Conservation (phyloP, 2,329 filamentous ascomycete species). For the Zymoseptoria pseudotritici region DNA sequence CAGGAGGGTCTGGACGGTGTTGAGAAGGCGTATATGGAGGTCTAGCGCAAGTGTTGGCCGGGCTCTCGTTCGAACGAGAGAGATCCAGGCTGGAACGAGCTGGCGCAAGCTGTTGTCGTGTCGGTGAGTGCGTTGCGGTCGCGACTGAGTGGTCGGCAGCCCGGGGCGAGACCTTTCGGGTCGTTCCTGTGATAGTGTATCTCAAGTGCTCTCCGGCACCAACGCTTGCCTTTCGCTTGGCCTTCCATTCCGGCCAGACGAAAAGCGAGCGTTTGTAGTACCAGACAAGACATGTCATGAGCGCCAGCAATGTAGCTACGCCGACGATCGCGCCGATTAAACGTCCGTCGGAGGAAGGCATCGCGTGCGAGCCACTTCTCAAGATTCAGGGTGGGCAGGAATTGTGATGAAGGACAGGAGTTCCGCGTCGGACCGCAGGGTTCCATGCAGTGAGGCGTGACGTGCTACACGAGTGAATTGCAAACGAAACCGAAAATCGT, state of each 20-base stretch:
- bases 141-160: not conserved
- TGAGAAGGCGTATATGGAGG: conserved; percentile 12
- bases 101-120: not conserved
- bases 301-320: not conserved
- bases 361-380: too few relatives aligned
- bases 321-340: not conserved
- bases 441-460: not conserved
- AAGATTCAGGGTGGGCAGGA: not conserved
- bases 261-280: not conserved
- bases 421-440: too few relatives aligned
- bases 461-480: not conserved
- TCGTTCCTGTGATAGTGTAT: not conserved
- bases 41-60: not conserved
- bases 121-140: not conserved
- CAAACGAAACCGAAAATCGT: not conserved
- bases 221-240: not conserved
- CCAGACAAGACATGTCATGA: not conserved
- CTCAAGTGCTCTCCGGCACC: not conserved
- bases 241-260: not conserved
- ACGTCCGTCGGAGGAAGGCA: not conserved
- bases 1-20: conserved; percentile 6
- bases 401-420: not conserved
- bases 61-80: not conserved
- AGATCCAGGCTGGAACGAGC: not conserved
- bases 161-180: not conserved